Evolutionary conservation across 2,329 filamentous ascomycete species (phyloP).

Genomic region (Stromatinia cepivora): DNA sequence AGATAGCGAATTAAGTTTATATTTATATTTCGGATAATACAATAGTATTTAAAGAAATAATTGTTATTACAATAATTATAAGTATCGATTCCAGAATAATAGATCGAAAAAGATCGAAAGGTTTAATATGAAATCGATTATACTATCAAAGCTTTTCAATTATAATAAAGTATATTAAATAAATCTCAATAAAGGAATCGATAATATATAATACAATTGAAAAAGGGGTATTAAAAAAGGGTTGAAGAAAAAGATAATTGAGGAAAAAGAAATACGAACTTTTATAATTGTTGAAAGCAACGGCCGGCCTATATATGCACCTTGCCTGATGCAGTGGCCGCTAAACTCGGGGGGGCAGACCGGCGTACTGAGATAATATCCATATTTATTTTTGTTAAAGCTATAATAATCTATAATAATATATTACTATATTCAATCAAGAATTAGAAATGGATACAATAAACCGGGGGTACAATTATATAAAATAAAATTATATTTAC

Average conservation of each 20-base stretch:
- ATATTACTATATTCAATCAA: no score
- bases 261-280: not conserved
- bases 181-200: not conserved
- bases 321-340: conserved; percentile 14
- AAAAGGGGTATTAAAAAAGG: not conserved
- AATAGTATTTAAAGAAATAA: not conserved
- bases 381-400: no score
- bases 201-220: not conserved
- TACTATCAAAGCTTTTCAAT: conserved; percentile 9
- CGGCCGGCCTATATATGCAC: not conserved
- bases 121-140: not conserved
- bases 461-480: no score
- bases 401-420: no score
- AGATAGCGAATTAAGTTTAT: not conserved
- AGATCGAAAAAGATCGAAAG: not conserved
- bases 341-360: conserved; percentile 6
- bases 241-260: not conserved
- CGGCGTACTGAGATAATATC: not conserved
- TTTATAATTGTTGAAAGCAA: not conserved
- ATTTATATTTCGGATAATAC: not conserved
- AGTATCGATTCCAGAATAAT: conserved; percentile 10
- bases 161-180: not conserved
- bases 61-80: not conserved
- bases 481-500: no score
- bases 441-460: no score